These are phyloP conservation scores for Thraustochytrium sp. DNA, from an alignment of 352 stramenopile genomes.

Conservation along the genomic window DNA sequence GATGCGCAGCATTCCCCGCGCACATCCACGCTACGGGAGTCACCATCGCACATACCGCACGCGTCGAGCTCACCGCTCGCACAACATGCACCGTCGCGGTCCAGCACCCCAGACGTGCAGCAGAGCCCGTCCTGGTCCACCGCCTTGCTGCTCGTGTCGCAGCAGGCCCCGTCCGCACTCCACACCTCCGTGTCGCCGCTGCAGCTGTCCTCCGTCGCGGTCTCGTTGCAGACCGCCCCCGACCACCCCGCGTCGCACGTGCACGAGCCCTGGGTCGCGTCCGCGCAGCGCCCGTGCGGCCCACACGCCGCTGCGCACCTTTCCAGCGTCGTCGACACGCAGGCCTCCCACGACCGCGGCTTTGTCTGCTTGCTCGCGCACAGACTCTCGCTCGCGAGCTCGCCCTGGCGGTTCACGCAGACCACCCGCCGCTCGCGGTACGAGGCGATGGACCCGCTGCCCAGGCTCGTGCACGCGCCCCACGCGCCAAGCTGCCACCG, in stretches of 20 bases:
- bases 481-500: background rate
- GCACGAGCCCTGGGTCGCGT: background rate
- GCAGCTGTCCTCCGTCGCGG: background rate
- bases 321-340: background rate
- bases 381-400: background rate
- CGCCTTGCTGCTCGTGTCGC: background rate
- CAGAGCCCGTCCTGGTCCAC: background rate
- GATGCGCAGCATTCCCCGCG: background rate
- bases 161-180: background rate
- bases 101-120: background rate
- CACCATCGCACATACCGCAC: conserved; percentile 10
- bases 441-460: background rate
- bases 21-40: background rate
- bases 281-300: background rate
- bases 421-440: background rate
- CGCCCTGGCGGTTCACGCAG: background rate
- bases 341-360: background rate
- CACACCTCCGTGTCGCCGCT: background rate
- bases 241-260: background rate
- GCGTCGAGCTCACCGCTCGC: background rate
- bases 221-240: background rate
- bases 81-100: background rate
- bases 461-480: background rate
- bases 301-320: background rate
- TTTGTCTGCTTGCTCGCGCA: background rate